phyloP scores from a whole-genome alignment of 2,329 filamentous ascomycete genomes.

The Corynespora cassiicola region DNA sequence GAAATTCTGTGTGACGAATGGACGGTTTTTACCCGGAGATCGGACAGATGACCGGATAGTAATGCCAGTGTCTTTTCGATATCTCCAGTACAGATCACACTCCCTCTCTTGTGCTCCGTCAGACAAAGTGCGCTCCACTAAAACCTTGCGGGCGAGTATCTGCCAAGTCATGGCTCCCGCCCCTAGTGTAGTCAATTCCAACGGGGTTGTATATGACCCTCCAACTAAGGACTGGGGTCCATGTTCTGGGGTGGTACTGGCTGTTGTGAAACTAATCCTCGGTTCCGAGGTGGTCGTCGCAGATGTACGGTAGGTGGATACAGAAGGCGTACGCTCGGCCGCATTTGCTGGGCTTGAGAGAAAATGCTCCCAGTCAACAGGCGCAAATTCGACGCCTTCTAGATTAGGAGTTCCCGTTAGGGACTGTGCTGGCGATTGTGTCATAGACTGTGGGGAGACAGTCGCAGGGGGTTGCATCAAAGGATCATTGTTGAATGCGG shows the following conservation, averaged over 20 bases:
- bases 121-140: conserved; percentile 30
- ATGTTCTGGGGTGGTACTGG: conserved; percentile 30
- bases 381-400: conserved; percentile 19
- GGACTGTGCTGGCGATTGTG: conserved; percentile 16
- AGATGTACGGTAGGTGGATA: conserved; percentile 25
- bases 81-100: conserved; percentile 36
- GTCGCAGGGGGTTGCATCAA: conserved; percentile 9
- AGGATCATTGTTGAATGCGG: conserved; percentile 17
- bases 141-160: conserved; percentile 29
- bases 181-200: conserved; percentile 24
- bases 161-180: conserved; percentile 37
- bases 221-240: too few species aligned
- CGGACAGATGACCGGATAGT: conserved; percentile 30
- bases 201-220: too few species aligned
- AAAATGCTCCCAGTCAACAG: conserved; percentile 23
- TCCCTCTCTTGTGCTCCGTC: conserved; percentile 18
- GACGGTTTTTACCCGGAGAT: conserved; percentile 20
- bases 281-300: conserved; percentile 20
- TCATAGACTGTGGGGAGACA: conserved; percentile 16
- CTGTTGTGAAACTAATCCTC: conserved; percentile 19
- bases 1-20: conserved; percentile 32
- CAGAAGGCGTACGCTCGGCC: conserved; percentile 19
- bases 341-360: conserved; percentile 18
- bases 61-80: conserved; percentile 35
- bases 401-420: conserved; percentile 20